Conservation (phyloP, 106 monocot genomes). For the Dendrobium catenatum region DNA sequence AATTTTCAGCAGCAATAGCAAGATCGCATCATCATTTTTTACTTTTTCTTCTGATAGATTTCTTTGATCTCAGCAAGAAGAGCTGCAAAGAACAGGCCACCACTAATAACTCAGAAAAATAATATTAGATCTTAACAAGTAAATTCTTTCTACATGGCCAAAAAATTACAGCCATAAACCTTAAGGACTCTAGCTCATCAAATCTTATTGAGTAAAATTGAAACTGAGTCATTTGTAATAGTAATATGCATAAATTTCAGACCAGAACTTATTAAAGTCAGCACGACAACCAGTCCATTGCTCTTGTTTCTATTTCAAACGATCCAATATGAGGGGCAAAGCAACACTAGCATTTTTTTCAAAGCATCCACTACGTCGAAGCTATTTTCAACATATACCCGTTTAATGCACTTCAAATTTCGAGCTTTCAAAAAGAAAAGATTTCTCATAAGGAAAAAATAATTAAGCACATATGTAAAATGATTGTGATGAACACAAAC, state of each 20-base stretch:
- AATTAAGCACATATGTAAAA: not conserved
- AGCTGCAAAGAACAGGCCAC: no score
- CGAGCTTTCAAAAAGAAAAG: conserved; percentile 32
- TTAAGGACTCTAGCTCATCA: conserved; percentile 67
- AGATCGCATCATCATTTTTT: conserved; percentile 21
- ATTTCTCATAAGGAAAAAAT: not conserved
- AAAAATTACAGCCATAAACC: conserved; percentile 24
- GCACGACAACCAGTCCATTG: conserved; percentile 66
- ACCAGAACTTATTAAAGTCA: conserved; percentile 83
- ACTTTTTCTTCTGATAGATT: conserved; percentile 52
- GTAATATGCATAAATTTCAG: conserved; percentile 77
- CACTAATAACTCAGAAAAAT: no score
- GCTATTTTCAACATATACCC: conserved; percentile 86
- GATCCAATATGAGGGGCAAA: conserved; percentile 67
- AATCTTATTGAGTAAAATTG: conserved; percentile 81
- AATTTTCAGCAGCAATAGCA: conserved; percentile 53
- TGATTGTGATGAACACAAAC: conserved; percentile 22
- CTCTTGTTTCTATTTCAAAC: conserved; percentile 83
- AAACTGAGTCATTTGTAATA: conserved; percentile 86
- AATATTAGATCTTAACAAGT: no score
- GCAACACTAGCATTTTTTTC: conserved; percentile 57
- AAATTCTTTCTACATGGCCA: no score
- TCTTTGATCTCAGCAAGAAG: conserved; percentile 55
- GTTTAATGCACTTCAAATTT: conserved; percentile 76
- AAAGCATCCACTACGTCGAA: conserved; percentile 72